These are phyloP conservation scores for Persicaria maculosa DNA, from an alignment of 148 eudicot species.

Conservation along the genomic window DNA sequence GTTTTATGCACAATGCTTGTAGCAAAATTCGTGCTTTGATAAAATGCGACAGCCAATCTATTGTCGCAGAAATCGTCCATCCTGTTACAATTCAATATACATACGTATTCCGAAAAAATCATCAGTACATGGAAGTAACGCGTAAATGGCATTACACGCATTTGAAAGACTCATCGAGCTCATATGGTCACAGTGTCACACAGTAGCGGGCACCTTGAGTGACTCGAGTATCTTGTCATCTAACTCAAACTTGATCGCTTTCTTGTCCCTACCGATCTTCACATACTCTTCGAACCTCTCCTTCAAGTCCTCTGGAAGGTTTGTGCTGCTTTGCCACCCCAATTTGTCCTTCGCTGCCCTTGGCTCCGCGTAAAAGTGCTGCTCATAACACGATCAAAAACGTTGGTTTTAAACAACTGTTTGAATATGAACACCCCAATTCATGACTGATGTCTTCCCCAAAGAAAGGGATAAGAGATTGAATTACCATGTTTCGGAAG, in stretches of 20 bases:
- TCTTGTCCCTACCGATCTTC: constrained; percentile 91
- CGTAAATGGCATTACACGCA: no score
- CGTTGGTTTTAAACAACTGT: not conserved
- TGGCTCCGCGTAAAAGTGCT: constrained; percentile 97
- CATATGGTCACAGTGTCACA: not conserved
- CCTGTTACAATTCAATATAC: no score
- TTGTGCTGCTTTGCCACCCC: constrained; percentile 60
- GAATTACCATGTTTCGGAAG: constrained; percentile 81
- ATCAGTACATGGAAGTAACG: no score
- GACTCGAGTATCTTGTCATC: constrained; percentile 83
- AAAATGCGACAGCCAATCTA: no score
- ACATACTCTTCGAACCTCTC: constrained; percentile 87
- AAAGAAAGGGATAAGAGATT: not conserved
- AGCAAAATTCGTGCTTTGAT: no score
- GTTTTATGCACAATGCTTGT: no score
- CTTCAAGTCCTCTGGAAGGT: constrained; percentile 73
- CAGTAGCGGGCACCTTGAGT: constrained; percentile 52
- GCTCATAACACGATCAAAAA: constrained; percentile 1
- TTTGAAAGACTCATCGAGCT: no score
- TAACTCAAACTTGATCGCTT: constrained; percentile 55
- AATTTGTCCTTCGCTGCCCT: constrained; percentile 81
- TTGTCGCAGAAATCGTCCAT: no score
- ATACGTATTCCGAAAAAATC: no score
- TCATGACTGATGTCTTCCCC: no score
- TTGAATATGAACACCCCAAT: not conserved